A percentile compares a stretch with the other conserved stretches of the same genome.
These are phyloP conservation scores for Cryptococcus sp. DNA, from an alignment of 1,284 basidiomycete genomes.

Conservation along the genomic window DNA sequence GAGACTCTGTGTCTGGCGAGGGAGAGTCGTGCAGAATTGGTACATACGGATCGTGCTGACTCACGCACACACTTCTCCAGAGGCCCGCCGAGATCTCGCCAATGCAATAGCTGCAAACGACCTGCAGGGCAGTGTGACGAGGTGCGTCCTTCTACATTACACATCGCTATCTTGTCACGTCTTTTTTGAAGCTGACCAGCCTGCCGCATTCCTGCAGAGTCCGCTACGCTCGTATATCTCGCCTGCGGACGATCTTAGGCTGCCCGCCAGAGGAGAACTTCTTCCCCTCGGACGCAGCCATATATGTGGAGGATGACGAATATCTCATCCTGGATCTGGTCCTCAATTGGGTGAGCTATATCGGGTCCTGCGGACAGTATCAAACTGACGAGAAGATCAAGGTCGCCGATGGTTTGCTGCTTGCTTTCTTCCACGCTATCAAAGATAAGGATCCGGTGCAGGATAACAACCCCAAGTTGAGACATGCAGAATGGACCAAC, in stretches of 20 bases:
- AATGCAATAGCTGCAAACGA: slow-evolving; percentile 77
- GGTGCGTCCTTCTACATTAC: slow-evolving; percentile 58
- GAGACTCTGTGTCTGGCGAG: not conserved
- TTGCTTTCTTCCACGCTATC: slow-evolving; percentile 93
- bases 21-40: not conserved
- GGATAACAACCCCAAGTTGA: slow-evolving; percentile 73
- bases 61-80: slow-evolving; percentile 24
- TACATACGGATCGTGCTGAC: slow-evolving; percentile 1
- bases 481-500: slow-evolving; percentile 84
- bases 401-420: slow-evolving; percentile 79
- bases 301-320: slow-evolving; percentile 70
- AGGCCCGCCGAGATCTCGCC: slow-evolving; percentile 72
- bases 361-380: not conserved
- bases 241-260: slow-evolving; percentile 56
- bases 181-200: not conserved
- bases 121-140: slow-evolving; percentile 86
- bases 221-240: slow-evolving; percentile 56
- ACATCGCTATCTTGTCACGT: not conserved
- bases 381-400: slow-evolving; percentile 9
- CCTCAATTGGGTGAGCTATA: slow-evolving; percentile 72
- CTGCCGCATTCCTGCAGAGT: slow-evolving; percentile 46
- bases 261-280: slow-evolving; percentile 49
- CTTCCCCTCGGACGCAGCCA: slow-evolving; percentile 60
- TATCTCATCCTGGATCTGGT: slow-evolving; percentile 91
- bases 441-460: slow-evolving; percentile 59